Evolutionary conservation across 805 yeast genomes (phyloP), one percentile per base, ranked within the genome.

Genomic region (Myxozyma lipomycoides): DNA sequence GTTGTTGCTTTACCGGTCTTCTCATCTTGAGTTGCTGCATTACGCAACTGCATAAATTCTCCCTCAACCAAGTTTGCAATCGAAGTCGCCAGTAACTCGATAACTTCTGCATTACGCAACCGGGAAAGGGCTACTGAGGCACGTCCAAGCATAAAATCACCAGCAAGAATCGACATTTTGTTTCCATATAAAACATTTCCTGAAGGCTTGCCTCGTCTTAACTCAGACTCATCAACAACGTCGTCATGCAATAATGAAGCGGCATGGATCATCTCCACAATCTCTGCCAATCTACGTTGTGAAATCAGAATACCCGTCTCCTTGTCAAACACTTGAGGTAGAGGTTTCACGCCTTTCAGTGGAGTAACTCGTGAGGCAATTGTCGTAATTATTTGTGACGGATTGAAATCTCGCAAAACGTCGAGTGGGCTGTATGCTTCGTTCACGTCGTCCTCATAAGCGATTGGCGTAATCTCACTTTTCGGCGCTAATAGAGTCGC

Each of bases 21-120:
- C 1, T 61, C 56, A 17, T 58, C 59, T 53, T 66, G 65, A 38
- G 84, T 71, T 5, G 90, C 93, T 0, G 96, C 88, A 70, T 93
- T 93, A 62, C 91, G 90, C 73, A 93, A 78, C 71, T 93, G 98
- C 98, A 93, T 93, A 67, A 93, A 91, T 71, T 93, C 98, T 45
- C 98, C 98, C 71, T 93, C 98, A 1, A 93, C 98, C 53, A 93
- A 75, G 66, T 93, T 93, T 10, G 98, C 98, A 65, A 93, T 93
- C 28, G 96, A 85, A 12, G 96, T 91, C 2, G 97, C 89, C 73
- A 93, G 80, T 55, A 93, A 75, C 71, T 93, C 98, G 51, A 89
- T 90, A 41, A 93, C 98, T 72, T 93, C 98, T n/a, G 96, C 91
- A 67, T 93, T 91, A 64, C 97, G 76, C 45, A 93, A 72, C 54